Evolutionary conservation across 1,284 basidiomycete species (phyloP).

Genomic region (Coniferiporia sulphurascens): DNA sequence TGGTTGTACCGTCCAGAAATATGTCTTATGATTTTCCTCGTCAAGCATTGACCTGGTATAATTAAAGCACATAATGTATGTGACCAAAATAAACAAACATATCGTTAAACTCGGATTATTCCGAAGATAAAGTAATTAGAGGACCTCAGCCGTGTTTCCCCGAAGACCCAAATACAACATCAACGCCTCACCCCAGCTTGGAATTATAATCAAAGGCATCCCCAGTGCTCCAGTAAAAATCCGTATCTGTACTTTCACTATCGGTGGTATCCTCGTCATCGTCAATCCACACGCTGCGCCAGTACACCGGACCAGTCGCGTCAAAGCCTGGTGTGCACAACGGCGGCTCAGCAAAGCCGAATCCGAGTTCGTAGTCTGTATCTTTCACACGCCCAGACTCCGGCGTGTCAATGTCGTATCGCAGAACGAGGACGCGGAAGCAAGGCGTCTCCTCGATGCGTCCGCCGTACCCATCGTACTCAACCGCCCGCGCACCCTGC

Average conservation of each 20-base stretch:
- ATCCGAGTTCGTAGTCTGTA: neutral
- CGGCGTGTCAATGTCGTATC: neutral
- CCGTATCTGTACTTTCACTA: neutral
- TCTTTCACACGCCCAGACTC: neutral
- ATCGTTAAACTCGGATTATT: no score
- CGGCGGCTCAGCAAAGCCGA: neutral
- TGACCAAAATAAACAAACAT: no score
- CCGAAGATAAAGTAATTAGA: no score
- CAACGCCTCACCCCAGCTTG: no score
- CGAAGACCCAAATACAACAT: no score
- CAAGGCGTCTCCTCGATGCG: neutral
- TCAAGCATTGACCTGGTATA: no score
- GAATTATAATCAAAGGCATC: neutral
- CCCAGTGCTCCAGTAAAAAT: no score
- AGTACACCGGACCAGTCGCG: constrained; percentile 3
- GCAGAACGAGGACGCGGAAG: constrained; percentile 2
- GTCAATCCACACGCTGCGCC: neutral
- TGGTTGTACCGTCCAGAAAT: no score
- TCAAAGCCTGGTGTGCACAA: neutral
- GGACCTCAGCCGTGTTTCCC: no score
- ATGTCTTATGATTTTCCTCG: no score
- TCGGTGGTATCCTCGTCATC: neutral
- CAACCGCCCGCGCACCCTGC: neutral
- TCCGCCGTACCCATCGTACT: neutral
- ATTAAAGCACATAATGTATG: no score